phyloP scores from a whole-genome alignment of 139 green algal species.

The Tetratostichococcus sp. region DNA sequence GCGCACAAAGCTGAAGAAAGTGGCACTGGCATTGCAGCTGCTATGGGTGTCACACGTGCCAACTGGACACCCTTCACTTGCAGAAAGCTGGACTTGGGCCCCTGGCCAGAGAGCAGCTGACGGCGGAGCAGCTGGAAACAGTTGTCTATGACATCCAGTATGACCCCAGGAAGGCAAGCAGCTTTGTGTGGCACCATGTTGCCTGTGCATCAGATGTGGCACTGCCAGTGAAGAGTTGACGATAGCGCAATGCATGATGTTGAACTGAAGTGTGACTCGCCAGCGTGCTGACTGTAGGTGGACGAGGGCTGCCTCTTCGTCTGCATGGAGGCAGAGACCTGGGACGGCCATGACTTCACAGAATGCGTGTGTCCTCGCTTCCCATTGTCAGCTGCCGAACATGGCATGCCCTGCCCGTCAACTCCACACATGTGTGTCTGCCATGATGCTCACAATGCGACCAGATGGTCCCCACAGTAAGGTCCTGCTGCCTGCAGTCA shows the following conservation, averaged over 20 bases:
- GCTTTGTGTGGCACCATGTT: too few species aligned
- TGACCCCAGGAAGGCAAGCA: neutral
- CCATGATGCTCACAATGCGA: too few species aligned
- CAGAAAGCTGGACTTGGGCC: neutral
- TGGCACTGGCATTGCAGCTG: neutral
- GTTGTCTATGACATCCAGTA: neutral
- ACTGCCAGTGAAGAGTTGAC: too few species aligned
- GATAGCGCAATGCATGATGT: too few species aligned
- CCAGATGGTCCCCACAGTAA: too few species aligned
- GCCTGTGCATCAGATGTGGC: too few species aligned
- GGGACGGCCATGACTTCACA: constrained; percentile 39
- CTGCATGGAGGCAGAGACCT: constrained; percentile 15
- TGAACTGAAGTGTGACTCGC: neutral
- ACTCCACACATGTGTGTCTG: too few species aligned
- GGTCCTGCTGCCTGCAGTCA: neutral
- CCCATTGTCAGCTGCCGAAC: neutral
- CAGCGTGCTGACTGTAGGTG: constrained; percentile 1
- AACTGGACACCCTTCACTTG: too few species aligned
- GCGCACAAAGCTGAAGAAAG: too few species aligned
- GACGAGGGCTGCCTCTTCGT: constrained; percentile 38
- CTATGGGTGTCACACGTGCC: too few species aligned
- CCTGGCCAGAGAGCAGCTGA: neutral
- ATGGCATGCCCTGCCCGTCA: too few species aligned
- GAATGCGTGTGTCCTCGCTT: neutral
- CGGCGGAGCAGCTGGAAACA: neutral